Base-by-base conservation (phyloP, 2,329 filamentous ascomycete species). In the Monascus ruber region DNA sequence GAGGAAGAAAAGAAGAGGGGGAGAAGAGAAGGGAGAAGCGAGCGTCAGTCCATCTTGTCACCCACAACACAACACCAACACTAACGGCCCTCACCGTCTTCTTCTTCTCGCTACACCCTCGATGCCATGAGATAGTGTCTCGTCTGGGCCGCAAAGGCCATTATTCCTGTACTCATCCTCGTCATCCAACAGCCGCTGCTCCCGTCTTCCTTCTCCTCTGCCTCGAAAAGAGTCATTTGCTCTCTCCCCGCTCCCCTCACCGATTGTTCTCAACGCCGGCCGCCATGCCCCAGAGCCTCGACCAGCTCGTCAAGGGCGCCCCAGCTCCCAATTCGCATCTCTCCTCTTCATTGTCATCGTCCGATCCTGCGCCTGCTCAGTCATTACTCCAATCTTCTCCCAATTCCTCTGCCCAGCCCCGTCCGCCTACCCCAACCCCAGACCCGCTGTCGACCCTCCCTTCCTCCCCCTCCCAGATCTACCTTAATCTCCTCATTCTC, bases 401-500 rank as follows among this genome's bases (percentile, higher is more conserved):
- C 32, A 7, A 29, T 7, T 6, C 2, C 32, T 2, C 6, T 34
- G 32, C 6, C 24, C 32, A 11, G n/a, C 45, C 47, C 27, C 51
- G 65, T 65, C 38, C 51, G 65, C 64, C 54, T 61, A 68, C 52
- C 65, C 67, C 50, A 53, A 59, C 68, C 41, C 62, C 66, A 41
- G 86, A 93, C 58, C 85, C 86, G 26, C 75, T 89, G 46, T 81
- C 79, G 52, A 79, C 81, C 45, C 78, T 89, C 10, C 88, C 88
- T n/a, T 89, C 84, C 56, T 86, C 85, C 10, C 88, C 88, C 34
- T 85, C 86, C 39, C 91, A 94, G 71, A 95, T 98, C 57, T 98
- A 98, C 67, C 79, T 98, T 54, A 98, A 98, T 64, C 81, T 98
- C 24, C 76, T 98, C 42, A 93, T 98, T 53, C 84, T 98, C 62